Evolutionary conservation across 257 asterid species (phyloP), one percentile per base, ranked within the genome.

Genomic region (Ballota nigra): DNA sequence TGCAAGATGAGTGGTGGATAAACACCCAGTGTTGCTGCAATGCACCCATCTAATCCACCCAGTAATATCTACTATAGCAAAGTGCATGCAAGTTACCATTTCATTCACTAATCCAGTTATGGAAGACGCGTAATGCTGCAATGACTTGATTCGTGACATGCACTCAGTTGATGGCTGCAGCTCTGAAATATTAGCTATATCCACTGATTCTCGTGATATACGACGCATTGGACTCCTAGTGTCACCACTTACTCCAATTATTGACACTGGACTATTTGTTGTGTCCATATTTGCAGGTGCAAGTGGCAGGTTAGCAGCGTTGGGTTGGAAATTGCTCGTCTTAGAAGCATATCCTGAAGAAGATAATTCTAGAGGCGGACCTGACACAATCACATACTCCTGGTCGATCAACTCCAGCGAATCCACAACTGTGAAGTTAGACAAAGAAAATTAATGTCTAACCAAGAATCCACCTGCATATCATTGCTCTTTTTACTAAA

Each of bases 351-450:
- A 70, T 58, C 84, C 82, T 5, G 97, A 85, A 80, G 89, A 76
- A 49, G 90, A 89, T 51, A 79, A 75, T 69, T 87, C 97, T 53
- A 83, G 56, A 1, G 86, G 92, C 52, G 94, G 96, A 55, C 94
- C 90, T 20, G 93, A 76, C 58, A 94, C 99, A 64, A 94, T 82
- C 69, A 94, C 99, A 75, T 94, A 94, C 64, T 92, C 99, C 89
- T 83, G 96, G 79, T 80, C 99, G 71, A 91, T 87, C 75, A 85
- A 83, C 84, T 94, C 99, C 79, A 88, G 59, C 0, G 89, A 88
- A 77, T 89, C 96, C 69, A 68, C 63, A 57, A 82, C 97, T 89
- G 88, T 71, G 29, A 79, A 77, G 43, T 63, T 65, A 45, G 52
- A 38, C 76, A 1, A 74, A 19, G 19, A 69, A 59, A 31, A 77